Percentiles rank a stretch among this genome's conserved stretches.
These are phyloP conservation scores for Botrytis squamosa DNA, from an alignment of 2,329 filamentous ascomycete genomes.

Conservation along the genomic window DNA sequence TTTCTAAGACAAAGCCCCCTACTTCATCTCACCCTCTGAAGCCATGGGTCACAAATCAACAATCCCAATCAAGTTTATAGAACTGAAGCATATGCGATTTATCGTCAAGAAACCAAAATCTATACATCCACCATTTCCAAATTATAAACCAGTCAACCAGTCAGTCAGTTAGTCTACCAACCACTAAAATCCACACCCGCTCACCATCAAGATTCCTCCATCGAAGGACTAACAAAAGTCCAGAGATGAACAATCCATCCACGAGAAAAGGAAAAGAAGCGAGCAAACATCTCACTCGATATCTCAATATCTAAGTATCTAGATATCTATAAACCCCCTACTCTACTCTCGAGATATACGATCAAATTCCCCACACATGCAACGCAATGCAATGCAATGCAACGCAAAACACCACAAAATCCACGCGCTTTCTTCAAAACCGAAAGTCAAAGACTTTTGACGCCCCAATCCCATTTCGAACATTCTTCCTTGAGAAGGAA, in stretches of 20 bases:
- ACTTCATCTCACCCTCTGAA: neutral
- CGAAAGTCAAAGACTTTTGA: neutral
- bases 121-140: neutral
- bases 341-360: neutral
- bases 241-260: neutral
- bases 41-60: neutral
- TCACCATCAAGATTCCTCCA: neutral
- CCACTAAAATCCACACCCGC: neutral
- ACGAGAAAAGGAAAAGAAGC: neutral
- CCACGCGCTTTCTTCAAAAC: neutral
- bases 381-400: neutral
- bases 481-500: neutral
- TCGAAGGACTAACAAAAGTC: fast-evolving
- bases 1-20: too few relatives aligned
- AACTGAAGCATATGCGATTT: neutral
- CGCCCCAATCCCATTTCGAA: neutral
- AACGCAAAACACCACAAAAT: neutral
- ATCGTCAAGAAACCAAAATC: neutral
- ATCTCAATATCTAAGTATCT: neutral
- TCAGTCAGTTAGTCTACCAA: too few relatives aligned
- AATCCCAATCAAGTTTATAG: too few relatives aligned
- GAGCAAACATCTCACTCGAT: neutral
- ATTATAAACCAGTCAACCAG: neutral
- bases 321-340: neutral
- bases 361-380: neutral